Base-by-base conservation (phyloP, 2,329 filamentous ascomycete species). In the Stachybotrys chartarum region DNA sequence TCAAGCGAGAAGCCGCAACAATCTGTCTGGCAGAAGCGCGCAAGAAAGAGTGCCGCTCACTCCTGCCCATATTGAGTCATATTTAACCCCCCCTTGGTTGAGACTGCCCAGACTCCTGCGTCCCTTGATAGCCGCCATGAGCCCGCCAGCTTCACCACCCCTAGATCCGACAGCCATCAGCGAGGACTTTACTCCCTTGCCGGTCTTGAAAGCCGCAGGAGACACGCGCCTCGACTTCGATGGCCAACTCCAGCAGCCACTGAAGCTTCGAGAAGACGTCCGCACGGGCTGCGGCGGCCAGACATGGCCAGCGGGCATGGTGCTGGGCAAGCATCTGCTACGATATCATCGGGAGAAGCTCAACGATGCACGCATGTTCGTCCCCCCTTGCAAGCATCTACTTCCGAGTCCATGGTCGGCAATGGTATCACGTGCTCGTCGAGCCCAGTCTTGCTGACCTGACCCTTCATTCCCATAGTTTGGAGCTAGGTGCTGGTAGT, bases 301-400 rank as follows among this genome's bases (percentile, higher is more conserved):
- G 72, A 80, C 95, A 11, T 97, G 94, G 94, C 93, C 92, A 3
- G 93, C 93, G 1, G 94, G 94, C 11, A 88, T 96, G 84, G 83
- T 94, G 16, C 78, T 99, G 54, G 83, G 88, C 18, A 90, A 87
- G 71, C 95, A 97, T 68, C 82, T 97, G 80, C 78, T 97, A 57
- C 82, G 86, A 53, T 86, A 86, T 66, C 88, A 90, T 63, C 76
- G 75, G 59, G 73, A 81, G n/a, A 75, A 82, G 61, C 70, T 96
- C 59, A 72, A 71, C 56, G 76, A 81, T 56, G 86, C 88, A 60
- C 82, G 83, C 71, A 91, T 96, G 90, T 95, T 53, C 59, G 61
- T 61, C 57, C 54, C 47, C 18, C 14, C 55, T 47, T 42, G 14
- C 35, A 10, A 10, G 10, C 35, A 42, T 14, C 3, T 42, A 24